Evolutionary conservation across 2,329 filamentous ascomycete genomes (phyloP).

Genomic region (Colletotrichum kahawae): DNA sequence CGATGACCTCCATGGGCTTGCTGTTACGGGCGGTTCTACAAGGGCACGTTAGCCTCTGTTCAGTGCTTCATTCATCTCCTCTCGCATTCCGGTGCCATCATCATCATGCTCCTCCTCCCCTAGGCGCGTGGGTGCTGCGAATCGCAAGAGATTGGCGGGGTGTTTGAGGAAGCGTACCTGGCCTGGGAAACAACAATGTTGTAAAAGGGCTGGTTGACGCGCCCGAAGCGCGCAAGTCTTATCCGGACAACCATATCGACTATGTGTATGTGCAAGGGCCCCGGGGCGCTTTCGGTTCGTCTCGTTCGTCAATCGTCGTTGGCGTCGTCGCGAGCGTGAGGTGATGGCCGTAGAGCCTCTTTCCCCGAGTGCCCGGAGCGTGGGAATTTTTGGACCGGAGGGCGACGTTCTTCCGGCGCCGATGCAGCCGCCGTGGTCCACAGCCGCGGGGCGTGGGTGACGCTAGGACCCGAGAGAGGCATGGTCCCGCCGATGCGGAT

Average conservation of each 20-base stretch:
- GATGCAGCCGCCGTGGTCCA: not conserved
- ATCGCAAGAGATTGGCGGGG: not conserved
- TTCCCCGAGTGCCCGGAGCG: not conserved
- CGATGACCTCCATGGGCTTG: slow-evolving; percentile 91
- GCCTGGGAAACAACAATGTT: slow-evolving; percentile 97
- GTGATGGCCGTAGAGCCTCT: not conserved
- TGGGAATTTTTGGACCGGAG: slow-evolving; percentile 16
- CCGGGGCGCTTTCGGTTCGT: not conserved
- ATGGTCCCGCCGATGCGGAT: not conserved
- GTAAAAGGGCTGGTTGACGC: slow-evolving; percentile 87
- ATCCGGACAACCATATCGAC: slow-evolving; percentile 86
- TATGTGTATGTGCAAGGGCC: not conserved
- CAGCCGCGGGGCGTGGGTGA: slow-evolving; percentile 26
- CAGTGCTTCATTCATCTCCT: not conserved
- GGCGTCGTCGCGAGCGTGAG: not conserved
- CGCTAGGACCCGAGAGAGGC: not conserved
- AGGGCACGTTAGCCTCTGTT: not conserved
- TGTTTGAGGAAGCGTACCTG: slow-evolving; percentile 60
- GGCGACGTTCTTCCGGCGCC: slow-evolving; percentile 39
- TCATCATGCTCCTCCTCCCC: not conserved
- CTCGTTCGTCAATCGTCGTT: not conserved
- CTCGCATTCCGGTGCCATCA: not conserved
- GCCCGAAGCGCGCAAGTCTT: slow-evolving; percentile 91
- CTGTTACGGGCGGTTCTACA: slow-evolving; percentile 82
- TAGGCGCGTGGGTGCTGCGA: not conserved